Evolutionary conservation across 345 rosid genomes (phyloP).

Genomic region (Heritiera fomes): DNA sequence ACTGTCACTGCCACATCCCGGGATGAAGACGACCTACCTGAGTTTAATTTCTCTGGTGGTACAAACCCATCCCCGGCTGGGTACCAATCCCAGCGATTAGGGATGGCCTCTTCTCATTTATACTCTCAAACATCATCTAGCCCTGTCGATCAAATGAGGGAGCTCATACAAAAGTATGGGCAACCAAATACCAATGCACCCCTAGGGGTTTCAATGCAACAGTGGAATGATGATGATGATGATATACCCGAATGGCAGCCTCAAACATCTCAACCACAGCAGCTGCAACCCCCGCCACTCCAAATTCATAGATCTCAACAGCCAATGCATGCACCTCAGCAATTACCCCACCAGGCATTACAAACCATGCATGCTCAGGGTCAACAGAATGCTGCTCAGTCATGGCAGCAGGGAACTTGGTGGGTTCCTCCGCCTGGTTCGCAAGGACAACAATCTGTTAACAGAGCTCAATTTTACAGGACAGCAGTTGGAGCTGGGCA

Average conservation of each 20-base stretch:
- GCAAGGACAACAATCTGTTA: constrained; percentile 13
- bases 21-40: constrained; percentile 92
- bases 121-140: constrained; percentile 28
- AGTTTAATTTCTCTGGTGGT: constrained; percentile 64
- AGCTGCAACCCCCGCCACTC: neutral
- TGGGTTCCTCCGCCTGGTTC: constrained; percentile 25
- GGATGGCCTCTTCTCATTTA: constrained; percentile 23
- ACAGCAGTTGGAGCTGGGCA: constrained; percentile 28
- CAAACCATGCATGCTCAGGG: constrained; percentile 22
- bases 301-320: constrained; percentile 25
- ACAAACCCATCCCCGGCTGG: constrained; percentile 15
- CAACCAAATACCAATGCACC: constrained; percentile 37
- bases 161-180: constrained; percentile 83
- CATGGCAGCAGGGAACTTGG: constrained; percentile 42
- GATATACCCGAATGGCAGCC: constrained; percentile 98
- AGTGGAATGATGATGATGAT: constrained; percentile 69
- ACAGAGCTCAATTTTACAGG: constrained; percentile 32
- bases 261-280: constrained; percentile 31
- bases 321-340: constrained; percentile 15
- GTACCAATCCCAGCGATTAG: constrained; percentile 17
- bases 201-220: constrained; percentile 28
- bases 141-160: constrained; percentile 66
- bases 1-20: constrained; percentile 46
- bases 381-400: constrained; percentile 22
- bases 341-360: constrained; percentile 4